Conservation (phyloP, 2,329 filamentous ascomycete genomes). For the Epichloe glyceriae region DNA sequence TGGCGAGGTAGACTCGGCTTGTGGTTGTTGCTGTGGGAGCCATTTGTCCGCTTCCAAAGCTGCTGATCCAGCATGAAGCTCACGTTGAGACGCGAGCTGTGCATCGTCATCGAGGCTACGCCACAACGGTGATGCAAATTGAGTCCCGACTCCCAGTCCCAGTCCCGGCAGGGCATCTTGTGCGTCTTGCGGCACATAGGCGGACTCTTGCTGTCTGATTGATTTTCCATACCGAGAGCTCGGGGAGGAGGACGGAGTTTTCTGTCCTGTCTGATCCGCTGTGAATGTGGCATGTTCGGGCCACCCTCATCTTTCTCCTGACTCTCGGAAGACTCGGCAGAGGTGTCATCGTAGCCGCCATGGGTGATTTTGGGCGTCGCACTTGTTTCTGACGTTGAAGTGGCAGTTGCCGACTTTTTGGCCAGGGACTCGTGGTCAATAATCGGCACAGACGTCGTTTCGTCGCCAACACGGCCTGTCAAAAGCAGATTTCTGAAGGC, state of each 20-base stretch:
- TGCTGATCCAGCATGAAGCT: slow-evolving; percentile 34
- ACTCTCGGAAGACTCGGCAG: slow-evolving; percentile 1
- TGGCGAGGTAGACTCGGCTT: not conserved
- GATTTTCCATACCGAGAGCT: slow-evolving; percentile 68
- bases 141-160: slow-evolving; percentile 12
- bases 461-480: slow-evolving; percentile 47
- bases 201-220: slow-evolving; percentile 32
- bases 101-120: slow-evolving; percentile 29
- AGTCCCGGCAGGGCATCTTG: not conserved
- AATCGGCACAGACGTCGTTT: not conserved
- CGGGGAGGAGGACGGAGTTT: slow-evolving; percentile 45
- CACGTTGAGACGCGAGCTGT: slow-evolving; percentile 40
- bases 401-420: not conserved
- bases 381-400: not conserved
- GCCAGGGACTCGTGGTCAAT: not conserved
- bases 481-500: slow-evolving; percentile 65
- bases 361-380: not conserved
- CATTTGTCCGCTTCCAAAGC: slow-evolving; percentile 2
- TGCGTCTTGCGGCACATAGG: not conserved
- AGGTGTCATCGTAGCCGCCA: not conserved
- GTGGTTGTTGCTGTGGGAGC: too few species aligned
- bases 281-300: not conserved
- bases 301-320: not conserved
- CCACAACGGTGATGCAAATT: slow-evolving; percentile 35
- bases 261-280: slow-evolving; percentile 27